These are phyloP conservation scores for Iberis pinnata DNA, from an alignment of 345 rosid genomes.

Conservation along the genomic window DNA sequence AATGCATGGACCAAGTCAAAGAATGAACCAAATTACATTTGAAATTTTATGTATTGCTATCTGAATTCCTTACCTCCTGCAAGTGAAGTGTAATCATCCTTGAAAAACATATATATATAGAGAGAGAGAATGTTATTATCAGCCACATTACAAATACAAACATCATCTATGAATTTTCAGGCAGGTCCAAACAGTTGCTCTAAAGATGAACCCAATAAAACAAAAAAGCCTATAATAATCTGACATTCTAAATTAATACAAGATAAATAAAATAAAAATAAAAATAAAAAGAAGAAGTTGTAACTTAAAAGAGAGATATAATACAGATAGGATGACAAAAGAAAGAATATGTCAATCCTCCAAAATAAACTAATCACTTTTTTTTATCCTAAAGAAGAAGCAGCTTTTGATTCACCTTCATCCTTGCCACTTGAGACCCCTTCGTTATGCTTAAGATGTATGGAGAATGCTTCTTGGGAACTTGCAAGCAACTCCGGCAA, in stretches of 20 bases:
- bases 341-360: slow-evolving; percentile 25
- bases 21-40: too few relatives aligned
- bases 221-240: slow-evolving; percentile 22
- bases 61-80: too few relatives aligned
- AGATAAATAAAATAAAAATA: slow-evolving; percentile 6
- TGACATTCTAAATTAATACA: slow-evolving; percentile 23
- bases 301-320: slow-evolving; percentile 22
- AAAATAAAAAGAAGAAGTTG: too few relatives aligned
- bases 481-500: slow-evolving; percentile 69
- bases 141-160: slow-evolving; percentile 30
- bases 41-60: too few relatives aligned
- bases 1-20: too few relatives aligned
- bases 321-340: slow-evolving; percentile 28
- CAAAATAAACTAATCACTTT: slow-evolving; percentile 28
- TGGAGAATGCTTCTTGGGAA: slow-evolving; percentile 63
- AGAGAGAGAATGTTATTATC: slow-evolving; percentile 24
- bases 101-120: slow-evolving; percentile 7
- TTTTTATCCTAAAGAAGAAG: slow-evolving; percentile 9
- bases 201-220: slow-evolving; percentile 14
- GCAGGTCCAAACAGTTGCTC: slow-evolving; percentile 27
- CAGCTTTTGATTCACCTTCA: slow-evolving; percentile 19
- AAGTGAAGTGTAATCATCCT: not conserved
- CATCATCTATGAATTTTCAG: slow-evolving; percentile 23
- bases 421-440: slow-evolving; percentile 19
- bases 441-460: slow-evolving; percentile 18